Conservation (phyloP, 495 filamentous ascomycete genomes). For the Aspergillus cristatus region DNA sequence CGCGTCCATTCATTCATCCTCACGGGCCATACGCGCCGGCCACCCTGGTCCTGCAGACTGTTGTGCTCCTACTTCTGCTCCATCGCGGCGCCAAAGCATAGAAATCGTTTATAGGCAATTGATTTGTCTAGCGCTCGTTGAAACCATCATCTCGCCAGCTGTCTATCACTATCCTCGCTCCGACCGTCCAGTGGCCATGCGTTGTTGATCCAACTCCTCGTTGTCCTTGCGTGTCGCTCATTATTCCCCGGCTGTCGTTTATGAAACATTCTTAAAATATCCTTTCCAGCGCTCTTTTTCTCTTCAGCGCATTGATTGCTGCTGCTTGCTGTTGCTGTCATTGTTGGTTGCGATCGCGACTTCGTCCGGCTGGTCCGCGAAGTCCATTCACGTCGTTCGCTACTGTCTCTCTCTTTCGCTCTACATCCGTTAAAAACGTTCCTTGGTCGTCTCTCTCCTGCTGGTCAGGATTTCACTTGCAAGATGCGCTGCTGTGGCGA, state of each 20-base stretch:
- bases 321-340: not conserved
- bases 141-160: too few species aligned
- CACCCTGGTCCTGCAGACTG: not conserved
- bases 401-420: constrained; percentile 4
- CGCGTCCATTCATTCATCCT: constrained; percentile 12
- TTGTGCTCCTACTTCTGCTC: not conserved
- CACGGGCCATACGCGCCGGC: constrained; percentile 6
- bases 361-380: constrained; percentile 34
- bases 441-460: constrained; percentile 12
- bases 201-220: not conserved
- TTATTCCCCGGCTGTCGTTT: not conserved
- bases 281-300: too few species aligned
- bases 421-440: constrained; percentile 4
- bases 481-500: constrained; percentile 69
- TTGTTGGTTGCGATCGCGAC: constrained; percentile 14
- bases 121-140: too few species aligned
- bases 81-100: too few species aligned
- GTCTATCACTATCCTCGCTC: not conserved
- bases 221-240: constrained; percentile 5
- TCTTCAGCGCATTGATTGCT: too few species aligned
- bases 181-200: not conserved
- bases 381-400: not conserved
- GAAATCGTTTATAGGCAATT: too few species aligned
- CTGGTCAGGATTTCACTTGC: constrained; percentile 20
- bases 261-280: too few species aligned